Base-by-base conservation (phyloP, 2,329 filamentous ascomycete genomes). In the Bipolaris sorokiniana region DNA sequence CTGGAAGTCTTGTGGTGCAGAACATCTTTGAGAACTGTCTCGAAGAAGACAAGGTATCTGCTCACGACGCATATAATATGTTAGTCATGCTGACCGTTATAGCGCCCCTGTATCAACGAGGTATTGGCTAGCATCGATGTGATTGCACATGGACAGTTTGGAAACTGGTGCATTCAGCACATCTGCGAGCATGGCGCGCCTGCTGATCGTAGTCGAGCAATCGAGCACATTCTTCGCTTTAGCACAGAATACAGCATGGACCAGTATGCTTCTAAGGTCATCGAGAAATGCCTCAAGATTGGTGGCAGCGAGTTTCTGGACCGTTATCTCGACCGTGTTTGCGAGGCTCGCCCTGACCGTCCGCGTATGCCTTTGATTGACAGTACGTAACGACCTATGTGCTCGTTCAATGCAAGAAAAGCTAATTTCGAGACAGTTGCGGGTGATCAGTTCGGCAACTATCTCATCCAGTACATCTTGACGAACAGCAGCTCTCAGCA, bases 1-100 rank as follows among this genome's bases (percentile, higher is more conserved):
- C 96, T 10, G 95, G 95, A 59, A 99, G 95, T 76, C 83, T 99
- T 68, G 95, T 99, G 44, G 96, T 99, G 47, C 95, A 99, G 78
- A 99, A 99, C 76, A 99, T 99, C 73, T 99, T 99, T 76, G 95
- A 99, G 81, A 99, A 99, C 72, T 99, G 95, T 71, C 85, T 98
- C 28, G 96, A 99, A 73, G 94, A 98, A 71, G 95, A 99, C 80
- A 99, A 99, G 88, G 92, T 94, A 81, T 63, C 59, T 48, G 10
- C 11, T n/a, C 15, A 38, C 50, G 13, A 49, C 11, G 5, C 11
- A 11, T 26, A 18, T n/a, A 6, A 2, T 16, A 6, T 54, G 40
- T 13, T 18, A 22, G 16, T 3, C 15, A 3, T 54, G 48, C 52
- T 62, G n/a, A 66, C 38, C 9, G 7, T 33, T 4, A 47, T 18